Evolutionary conservation across 441 rosid species (phyloP), one percentile per base, ranked within the genome.

Genomic region (Daphne laureola): DNA sequence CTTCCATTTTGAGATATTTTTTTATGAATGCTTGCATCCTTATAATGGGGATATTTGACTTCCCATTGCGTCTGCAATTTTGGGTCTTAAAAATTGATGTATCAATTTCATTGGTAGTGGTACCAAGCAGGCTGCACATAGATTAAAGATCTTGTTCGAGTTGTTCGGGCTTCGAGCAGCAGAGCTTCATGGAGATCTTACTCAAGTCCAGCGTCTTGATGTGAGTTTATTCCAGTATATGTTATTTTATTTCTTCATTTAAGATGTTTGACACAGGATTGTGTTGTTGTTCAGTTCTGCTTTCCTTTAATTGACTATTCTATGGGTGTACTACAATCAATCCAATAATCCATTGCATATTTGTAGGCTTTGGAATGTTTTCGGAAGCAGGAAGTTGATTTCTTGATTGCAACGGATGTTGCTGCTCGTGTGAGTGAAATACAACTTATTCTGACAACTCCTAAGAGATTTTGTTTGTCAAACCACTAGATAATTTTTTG

Each of bases 101-200:
- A 31, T 72, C 43, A 45, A 27, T 64, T 74, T 51, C 51, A 35
- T 64, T 63, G 46, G 63, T 78, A 87, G 99, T 82, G 99, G 97
- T 59, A 90, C 97, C 21, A 93, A 93, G 77, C 90, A 79, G 70
- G 83, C 96, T 67, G 97, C 99, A 23, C 97, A 90, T 72, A 80
- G 97, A 57, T 71, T 93, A 82, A 93, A 87, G 81, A 90, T 93
- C 77, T 66, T 87, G 65, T 90, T 93, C 59, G 95, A 87, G 66
- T 74, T 93, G 61, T 79, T 85, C 54, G 94, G 95, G 47, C 78
- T 80, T 51, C 80, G 80, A 77, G 97, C 96, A 50, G 91, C 95
- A 26, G 97, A 90, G 75, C 96, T 93, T 72, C 99, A 90, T 72
- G 94, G 97, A 69, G 89, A 94, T 75, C 97, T 87, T 62, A 94